These are phyloP conservation scores for Cladosporium sp. DNA, from an alignment of 2,329 filamentous ascomycete genomes.

Conservation along the genomic window DNA sequence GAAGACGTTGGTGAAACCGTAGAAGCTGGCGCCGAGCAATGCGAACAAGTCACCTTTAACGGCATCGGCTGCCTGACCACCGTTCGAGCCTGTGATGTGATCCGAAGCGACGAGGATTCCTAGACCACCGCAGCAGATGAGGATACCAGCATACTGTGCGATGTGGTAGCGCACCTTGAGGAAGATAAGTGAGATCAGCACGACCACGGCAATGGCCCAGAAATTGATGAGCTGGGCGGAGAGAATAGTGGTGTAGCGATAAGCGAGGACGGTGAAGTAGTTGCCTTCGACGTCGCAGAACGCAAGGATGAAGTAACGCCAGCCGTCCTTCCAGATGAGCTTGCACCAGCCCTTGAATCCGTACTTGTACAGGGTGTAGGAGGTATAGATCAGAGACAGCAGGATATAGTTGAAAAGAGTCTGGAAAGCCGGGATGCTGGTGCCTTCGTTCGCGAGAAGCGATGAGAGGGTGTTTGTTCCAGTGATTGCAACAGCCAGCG, in stretches of 20 bases:
- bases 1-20: slow-evolving; percentile 84
- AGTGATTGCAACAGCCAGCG: slow-evolving; percentile 85
- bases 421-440: slow-evolving; percentile 91
- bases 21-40: slow-evolving; percentile 81
- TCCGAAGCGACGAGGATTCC: slow-evolving; percentile 83
- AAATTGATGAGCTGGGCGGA: slow-evolving; percentile 97
- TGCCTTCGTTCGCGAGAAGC: slow-evolving; percentile 64
- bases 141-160: slow-evolving; percentile 79
- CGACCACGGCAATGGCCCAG: slow-evolving; percentile 94
- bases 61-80: slow-evolving; percentile 60
- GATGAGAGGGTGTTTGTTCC: slow-evolving; percentile 86
- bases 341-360: slow-evolving; percentile 66
- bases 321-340: slow-evolving; percentile 67
- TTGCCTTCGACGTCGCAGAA: slow-evolving; percentile 96
- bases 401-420: slow-evolving; percentile 92
- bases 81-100: slow-evolving; percentile 73
- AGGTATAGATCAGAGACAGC: slow-evolving; percentile 76
- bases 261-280: slow-evolving; percentile 95
- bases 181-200: slow-evolving; percentile 75
- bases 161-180: slow-evolving; percentile 85
- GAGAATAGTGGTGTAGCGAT: slow-evolving; percentile 86
- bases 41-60: slow-evolving; percentile 93
- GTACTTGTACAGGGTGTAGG: slow-evolving; percentile 73
- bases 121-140: slow-evolving; percentile 87
- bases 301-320: slow-evolving; percentile 89